Base-by-base conservation (phyloP, 345 rosid species). In the Rhizophora mangle region DNA sequence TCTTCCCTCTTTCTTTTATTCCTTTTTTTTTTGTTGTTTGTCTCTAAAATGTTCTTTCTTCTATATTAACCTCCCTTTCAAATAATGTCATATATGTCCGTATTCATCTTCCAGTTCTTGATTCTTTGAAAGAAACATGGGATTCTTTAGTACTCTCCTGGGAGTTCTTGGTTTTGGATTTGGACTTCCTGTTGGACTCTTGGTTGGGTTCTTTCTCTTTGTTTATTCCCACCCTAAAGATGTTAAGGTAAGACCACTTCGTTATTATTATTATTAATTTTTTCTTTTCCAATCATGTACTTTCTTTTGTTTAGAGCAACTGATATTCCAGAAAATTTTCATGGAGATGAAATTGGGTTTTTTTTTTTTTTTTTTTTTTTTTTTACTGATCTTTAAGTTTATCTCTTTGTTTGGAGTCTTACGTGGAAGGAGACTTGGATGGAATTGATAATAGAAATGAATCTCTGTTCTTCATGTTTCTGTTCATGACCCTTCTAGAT, bases 101-200 rank as follows among this genome's bases (percentile, higher is more conserved):
- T 11, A 3, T 13, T 26, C 24, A 18, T 15, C 16, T 10, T 54
- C 6, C 21, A 32, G 22, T 43, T 67, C 16, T 29, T 73, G 51
- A 30, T 55, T 53, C 63, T 74, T 65, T 49, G 69, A 18, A 1
- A 36, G 47, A 22, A 20, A 43, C 32, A 68, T 74, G 77, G 77
- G 93, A 5, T 76, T 91, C 20, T 37, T 86, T 43, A 74, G 79
- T 6, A 78, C 83, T 81, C 69, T 89, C 4, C 49, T 86, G 71
- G 96, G 91, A 43, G 61, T 86, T 51, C 5, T 89, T 51, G 97
- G 97, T 67, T 89, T 89, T 78, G 84, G 65, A 29, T 77, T 89
- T 75, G 97, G 97, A 65, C 71, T 89, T 73, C 88, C 93, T 31
- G 29, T 86, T 31, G 97, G 97, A 34, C 85, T 91, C 60, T 13